These are phyloP conservation scores for Scutellaria baicalensis DNA, from an alignment of 257 asterid genomes.

Conservation along the genomic window DNA sequence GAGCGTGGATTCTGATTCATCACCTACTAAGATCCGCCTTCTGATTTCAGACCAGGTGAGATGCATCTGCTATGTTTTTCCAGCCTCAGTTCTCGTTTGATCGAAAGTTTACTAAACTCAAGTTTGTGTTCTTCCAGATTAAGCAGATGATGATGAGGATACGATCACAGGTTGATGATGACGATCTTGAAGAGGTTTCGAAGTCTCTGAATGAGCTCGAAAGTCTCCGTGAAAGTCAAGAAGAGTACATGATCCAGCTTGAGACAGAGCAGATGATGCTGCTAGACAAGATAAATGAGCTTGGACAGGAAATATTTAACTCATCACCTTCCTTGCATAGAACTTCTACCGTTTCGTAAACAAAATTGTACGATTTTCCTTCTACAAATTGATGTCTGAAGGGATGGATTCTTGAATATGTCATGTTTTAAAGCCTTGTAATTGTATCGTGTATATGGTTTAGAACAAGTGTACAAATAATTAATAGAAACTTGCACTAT, in stretches of 20 bases:
- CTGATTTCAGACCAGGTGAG: constrained; percentile 64
- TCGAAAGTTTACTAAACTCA: neutral
- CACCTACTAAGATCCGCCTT: constrained; percentile 51
- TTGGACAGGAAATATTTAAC: constrained; percentile 88
- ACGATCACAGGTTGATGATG: constrained; percentile 56
- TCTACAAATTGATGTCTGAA: neutral
- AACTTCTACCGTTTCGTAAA: constrained; percentile 36
- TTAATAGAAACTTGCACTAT: too few species aligned
- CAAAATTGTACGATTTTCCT: neutral
- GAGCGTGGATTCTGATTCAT: constrained; percentile 39
- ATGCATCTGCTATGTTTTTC: neutral
- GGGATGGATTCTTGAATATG: neutral
- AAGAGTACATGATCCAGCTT: constrained; percentile 64
- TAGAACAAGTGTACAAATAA: neutral
- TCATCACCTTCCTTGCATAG: constrained; percentile 46
- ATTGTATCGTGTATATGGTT: constrained; percentile 9
- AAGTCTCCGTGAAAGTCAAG: constrained; percentile 62
- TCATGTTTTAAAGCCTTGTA: neutral
- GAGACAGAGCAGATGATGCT: constrained; percentile 79
- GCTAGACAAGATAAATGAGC: constrained; percentile 68
- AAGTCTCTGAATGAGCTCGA: constrained; percentile 59
- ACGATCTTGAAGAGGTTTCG: constrained; percentile 51
- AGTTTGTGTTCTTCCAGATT: constrained; percentile 42
- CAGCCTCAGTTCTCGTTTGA: neutral
- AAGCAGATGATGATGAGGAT: constrained; percentile 67